Base-by-base conservation (phyloP, 2,329 filamentous ascomycete species). In the Chrysoporthe deuterocubensis region DNA sequence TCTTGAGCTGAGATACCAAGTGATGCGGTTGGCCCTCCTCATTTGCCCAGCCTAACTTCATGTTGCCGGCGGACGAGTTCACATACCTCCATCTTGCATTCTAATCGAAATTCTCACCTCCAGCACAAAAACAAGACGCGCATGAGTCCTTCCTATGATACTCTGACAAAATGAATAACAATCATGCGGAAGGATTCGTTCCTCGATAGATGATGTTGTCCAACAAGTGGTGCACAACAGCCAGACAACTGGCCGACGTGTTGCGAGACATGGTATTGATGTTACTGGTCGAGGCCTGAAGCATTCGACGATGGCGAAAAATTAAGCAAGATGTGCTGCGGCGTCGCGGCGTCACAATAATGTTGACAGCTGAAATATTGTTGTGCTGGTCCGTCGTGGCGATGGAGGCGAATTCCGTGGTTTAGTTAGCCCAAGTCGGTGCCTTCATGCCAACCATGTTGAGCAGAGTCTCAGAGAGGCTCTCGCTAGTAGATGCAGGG, bases 401-500 rank as follows among this genome's bases (percentile, higher is more conserved):
- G 32, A 43, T 54, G 11, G 40, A 32, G 43, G 54, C 43, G 14
- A 18, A 21, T 26, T 46, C 13, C 16, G n/a, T 16, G 8, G 44
- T 34, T 65, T 60, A 69, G 58, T 62, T 60, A 37, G 68, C 62
- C 68, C 68, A 69, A 26, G 68, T 62, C 26, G 68, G 66, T 50
- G 68, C 57, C 61, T 69, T 69, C 60, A 69, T 69, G 57, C 68
- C 68, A 46, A 69, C 68, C 68, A 69, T 69, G 65, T 59, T 69
- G 62, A 67, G 68, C n/a, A 69, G 46, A 6, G 68, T 68, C 62
- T 68, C 62, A 70, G 71, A 62, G 70, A 67, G 61, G 61, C 78
- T 79, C 13, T 69, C 68, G 59, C 57, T 37, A 60, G 68, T 50
- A 62, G 76, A 71, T 40, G 74, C 65, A 56, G 79, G 76, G 34